Percentiles rank a stretch among this genome's conserved stretches.
phyloP scores from a whole-genome alignment of 306 rosid species.

The Glycine latifolia region DNA sequence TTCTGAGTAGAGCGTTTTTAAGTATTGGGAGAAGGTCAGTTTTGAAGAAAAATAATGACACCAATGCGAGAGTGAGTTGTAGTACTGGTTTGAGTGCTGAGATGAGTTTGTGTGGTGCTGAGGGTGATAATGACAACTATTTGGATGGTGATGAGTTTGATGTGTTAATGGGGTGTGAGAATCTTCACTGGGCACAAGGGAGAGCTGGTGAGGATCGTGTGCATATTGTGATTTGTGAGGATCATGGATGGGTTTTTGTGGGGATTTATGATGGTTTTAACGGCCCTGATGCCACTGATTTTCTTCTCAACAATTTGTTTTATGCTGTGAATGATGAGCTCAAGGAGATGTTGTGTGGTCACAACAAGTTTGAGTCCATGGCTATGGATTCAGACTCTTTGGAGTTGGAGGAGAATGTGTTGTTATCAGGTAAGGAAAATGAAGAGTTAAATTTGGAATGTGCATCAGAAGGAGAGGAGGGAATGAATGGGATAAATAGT shows the following conservation, averaged over 20 bases:
- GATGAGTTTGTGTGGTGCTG: constrained; percentile 34
- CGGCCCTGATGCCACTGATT: constrained; percentile 95
- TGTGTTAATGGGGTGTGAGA: constrained; percentile 48
- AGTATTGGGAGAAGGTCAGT: constrained; percentile 39
- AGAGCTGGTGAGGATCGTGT: constrained; percentile 88
- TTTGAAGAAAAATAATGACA: constrained; percentile 43
- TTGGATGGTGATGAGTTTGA: background rate
- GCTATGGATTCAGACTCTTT: constrained; percentile 11
- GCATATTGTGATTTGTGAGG: constrained; percentile 80
- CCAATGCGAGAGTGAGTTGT: constrained; percentile 40
- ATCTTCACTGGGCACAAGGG: constrained; percentile 89
- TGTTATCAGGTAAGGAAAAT: background rate
- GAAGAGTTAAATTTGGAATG: constrained; percentile 31
- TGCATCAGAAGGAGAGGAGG: constrained; percentile 26
- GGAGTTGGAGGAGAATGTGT: constrained; percentile 1
- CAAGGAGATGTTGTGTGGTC: constrained; percentile 58
- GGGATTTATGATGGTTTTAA: constrained; percentile 94
- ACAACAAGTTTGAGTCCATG: constrained; percentile 43
- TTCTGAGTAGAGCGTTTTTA: constrained; percentile 53
- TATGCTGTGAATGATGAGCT: constrained; percentile 61
- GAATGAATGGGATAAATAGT: background rate
- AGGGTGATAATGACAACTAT: constrained; percentile 28
- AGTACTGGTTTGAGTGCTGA: constrained; percentile 52
- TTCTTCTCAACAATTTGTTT: constrained; percentile 68
- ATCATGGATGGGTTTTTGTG: constrained; percentile 80